A percentile compares a stretch with the other conserved stretches of the same genome.
These are phyloP conservation scores for Leccinum rimulosum DNA, from an alignment of 768 basidiomycete genomes.

Conservation along the genomic window DNA sequence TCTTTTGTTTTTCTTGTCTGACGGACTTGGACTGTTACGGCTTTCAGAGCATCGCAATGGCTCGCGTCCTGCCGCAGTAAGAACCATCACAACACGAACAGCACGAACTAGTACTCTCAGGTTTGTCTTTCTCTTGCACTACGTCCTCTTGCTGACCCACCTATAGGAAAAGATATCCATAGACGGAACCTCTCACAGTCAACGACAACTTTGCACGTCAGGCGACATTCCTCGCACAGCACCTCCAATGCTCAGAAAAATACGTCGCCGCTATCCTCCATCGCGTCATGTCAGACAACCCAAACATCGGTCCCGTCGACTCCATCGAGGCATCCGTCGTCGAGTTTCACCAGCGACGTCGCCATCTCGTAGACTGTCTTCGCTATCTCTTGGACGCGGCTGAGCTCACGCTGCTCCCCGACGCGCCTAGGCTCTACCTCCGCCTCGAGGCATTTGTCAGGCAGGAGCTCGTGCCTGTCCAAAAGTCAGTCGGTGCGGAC, in stretches of 20 bases:
- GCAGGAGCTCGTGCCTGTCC: no score
- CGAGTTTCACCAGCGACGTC: slow-evolving; percentile 66
- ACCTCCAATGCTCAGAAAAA: slow-evolving; percentile 81
- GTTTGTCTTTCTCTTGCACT: no score
- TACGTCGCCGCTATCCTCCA: slow-evolving; percentile 71
- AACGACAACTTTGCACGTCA: slow-evolving; percentile 80
- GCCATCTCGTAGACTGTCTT: slow-evolving; percentile 68
- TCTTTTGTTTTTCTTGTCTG: no score
- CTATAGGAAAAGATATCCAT: slow-evolving; percentile 60
- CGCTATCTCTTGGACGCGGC: slow-evolving; percentile 65
- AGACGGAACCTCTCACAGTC: slow-evolving; percentile 64
- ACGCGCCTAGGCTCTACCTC: slow-evolving; percentile 29
- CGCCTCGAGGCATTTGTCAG: no score
- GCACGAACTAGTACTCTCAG: no score
- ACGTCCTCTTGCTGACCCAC: slow-evolving; percentile 1
- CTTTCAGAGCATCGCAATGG: no score
- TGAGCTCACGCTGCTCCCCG: slow-evolving; percentile 43
- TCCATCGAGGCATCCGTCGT: slow-evolving; percentile 66
- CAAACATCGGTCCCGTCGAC: slow-evolving; percentile 56
- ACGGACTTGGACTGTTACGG: no score
- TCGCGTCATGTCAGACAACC: slow-evolving; percentile 57
- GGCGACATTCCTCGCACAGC: slow-evolving; percentile 73
- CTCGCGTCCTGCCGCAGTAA: no score
- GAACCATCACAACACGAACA: no score
- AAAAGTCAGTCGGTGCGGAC: no score